Evolutionary conservation across 176 grass and related monocot genomes (phyloP).

Genomic region (Oryza meyeriana): DNA sequence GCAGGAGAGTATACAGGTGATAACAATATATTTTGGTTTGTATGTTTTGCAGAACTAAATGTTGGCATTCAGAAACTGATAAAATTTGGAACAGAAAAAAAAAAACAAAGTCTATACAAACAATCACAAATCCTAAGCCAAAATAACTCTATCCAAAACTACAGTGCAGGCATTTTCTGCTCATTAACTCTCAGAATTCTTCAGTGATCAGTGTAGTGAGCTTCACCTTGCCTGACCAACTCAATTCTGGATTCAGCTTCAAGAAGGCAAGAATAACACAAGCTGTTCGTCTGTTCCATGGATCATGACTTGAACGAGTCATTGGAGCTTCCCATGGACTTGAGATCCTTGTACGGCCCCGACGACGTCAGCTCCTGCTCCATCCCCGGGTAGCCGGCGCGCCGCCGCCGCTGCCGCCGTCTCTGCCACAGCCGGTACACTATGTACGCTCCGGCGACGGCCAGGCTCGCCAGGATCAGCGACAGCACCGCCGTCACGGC

Average conservation of each 20-base stretch:
- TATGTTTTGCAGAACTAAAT: background rate
- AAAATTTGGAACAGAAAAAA: background rate
- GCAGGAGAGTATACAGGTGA: background rate
- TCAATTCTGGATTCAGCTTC: background rate
- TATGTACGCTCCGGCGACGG: slow-evolving; percentile 27
- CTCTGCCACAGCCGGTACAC: slow-evolving; percentile 26
- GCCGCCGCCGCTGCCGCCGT: background rate
- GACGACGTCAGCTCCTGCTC: slow-evolving; percentile 52
- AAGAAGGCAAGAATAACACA: background rate
- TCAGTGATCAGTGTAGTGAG: background rate
- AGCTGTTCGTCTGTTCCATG: background rate
- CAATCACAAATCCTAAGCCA: background rate
- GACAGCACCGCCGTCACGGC: slow-evolving; percentile 37
- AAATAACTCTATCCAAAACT: background rate
- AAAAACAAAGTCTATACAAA: background rate
- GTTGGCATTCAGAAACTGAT: background rate
- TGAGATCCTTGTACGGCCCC: slow-evolving; percentile 55
- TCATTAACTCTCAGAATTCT: background rate
- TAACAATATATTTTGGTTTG: background rate
- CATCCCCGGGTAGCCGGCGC: slow-evolving; percentile 20
- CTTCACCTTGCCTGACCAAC: background rate
- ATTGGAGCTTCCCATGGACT: slow-evolving; percentile 39
- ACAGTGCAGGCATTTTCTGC: background rate
- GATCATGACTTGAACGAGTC: slow-evolving; percentile 33
- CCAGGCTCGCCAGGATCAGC: slow-evolving; percentile 26